Percentiles rank a stretch among this genome's conserved stretches.
phyloP scores from a whole-genome alignment of 2,329 filamentous ascomycete species.

The Fusarium sp. region DNA sequence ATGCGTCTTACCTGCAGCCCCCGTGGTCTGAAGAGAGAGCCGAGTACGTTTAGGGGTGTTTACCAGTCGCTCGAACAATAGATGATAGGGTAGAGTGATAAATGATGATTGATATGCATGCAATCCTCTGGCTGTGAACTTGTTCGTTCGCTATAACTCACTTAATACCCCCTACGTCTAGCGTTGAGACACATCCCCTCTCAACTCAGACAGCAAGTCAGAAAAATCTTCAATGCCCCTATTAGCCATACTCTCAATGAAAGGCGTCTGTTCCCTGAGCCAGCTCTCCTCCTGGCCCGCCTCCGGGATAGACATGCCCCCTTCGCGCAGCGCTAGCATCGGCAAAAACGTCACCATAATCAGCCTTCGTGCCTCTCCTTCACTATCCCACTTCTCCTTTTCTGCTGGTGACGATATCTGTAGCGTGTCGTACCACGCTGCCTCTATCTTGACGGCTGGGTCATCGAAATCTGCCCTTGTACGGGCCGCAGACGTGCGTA shows the following conservation, averaged over 20 bases:
- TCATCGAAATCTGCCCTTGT: conserved; percentile 24
- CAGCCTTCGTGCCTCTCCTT: conserved; percentile 15
- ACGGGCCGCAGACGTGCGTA: conserved; percentile 21
- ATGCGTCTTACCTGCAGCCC: no score
- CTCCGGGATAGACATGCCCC: conserved; percentile 29
- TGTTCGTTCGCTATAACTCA: no score
- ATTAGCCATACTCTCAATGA: conserved; percentile 20
- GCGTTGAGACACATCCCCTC: background rate
- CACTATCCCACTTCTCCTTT: background rate
- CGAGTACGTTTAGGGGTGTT: no score
- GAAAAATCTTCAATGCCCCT: conserved; percentile 24
- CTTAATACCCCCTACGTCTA: no score
- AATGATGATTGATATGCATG: no score
- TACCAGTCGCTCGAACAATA: no score
- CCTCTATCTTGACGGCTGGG: conserved; percentile 22
- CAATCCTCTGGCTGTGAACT: no score
- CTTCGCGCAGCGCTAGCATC: conserved; percentile 31
- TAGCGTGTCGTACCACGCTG: conserved; percentile 17
- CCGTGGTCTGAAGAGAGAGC: no score
- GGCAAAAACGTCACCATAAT: conserved; percentile 30
- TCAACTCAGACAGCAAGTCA: conserved; percentile 5
- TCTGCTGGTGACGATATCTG: background rate
- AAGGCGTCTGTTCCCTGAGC: conserved; percentile 22
- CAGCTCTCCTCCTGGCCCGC: conserved; percentile 31
- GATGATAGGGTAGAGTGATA: no score